phyloP scores from a whole-genome alignment of 169 alveolate species.

The Plasmodium gaboni region DNA sequence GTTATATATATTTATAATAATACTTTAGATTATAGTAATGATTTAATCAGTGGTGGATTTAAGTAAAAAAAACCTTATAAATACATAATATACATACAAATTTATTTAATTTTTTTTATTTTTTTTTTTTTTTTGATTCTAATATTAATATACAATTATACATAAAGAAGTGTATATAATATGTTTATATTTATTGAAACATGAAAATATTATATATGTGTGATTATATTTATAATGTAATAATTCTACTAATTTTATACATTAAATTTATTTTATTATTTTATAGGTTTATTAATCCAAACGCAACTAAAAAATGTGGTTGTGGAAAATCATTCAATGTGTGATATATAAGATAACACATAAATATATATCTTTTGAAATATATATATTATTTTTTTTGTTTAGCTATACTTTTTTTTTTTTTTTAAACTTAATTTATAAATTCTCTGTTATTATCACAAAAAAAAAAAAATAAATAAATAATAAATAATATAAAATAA shows the following conservation, averaged over 20 bases:
- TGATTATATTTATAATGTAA: too few species aligned
- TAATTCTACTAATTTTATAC: too few species aligned
- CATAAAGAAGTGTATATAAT: background rate
- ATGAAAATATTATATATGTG: too few species aligned
- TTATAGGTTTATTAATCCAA: constrained; percentile 75
- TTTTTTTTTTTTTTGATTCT: background rate
- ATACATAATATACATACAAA: too few species aligned
- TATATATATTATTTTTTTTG: background rate
- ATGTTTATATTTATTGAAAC: background rate
- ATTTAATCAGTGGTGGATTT: constrained; percentile 74
- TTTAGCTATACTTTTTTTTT: constrained; percentile 15
- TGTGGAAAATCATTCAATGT: constrained; percentile 76
- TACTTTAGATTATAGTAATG: constrained; percentile 61
- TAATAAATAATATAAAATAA: background rate
- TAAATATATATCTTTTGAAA: background rate
- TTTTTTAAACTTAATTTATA: background rate
- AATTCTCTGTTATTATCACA: constrained; percentile 19
- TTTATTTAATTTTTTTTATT: constrained; percentile 1
- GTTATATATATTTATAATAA: constrained; percentile 65
- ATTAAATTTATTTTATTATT: constrained; percentile 12
- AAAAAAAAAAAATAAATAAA: constrained; percentile 26
- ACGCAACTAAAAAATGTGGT: constrained; percentile 77
- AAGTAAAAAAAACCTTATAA: constrained; percentile 15
- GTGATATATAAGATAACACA: constrained; percentile 5
- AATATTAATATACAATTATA: background rate